Percentiles rank a stretch among this genome's conserved stretches.
Evolutionary conservation across 495 filamentous ascomycete species (phyloP).

Genomic region (Penicillium bialowiezense): DNA sequence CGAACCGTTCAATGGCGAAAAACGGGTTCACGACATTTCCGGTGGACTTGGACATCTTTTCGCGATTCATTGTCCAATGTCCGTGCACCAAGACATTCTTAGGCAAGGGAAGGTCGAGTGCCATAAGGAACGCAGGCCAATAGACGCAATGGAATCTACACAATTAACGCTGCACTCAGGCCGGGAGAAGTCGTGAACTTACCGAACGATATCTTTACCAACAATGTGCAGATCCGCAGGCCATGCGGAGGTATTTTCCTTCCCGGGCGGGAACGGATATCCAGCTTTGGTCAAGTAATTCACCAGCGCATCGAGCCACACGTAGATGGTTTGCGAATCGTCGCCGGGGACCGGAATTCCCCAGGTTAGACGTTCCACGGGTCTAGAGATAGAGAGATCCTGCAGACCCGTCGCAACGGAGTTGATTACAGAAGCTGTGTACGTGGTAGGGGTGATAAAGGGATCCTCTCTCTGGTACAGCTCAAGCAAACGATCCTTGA

Average conservation of each 20-base stretch:
- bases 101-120: conserved; percentile 78
- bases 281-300: conserved; percentile 89
- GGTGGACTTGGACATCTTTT: conserved; percentile 93
- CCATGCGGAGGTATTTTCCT: conserved; percentile 66
- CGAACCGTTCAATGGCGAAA: conserved; percentile 86
- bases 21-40: conserved; percentile 96
- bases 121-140: conserved; percentile 95
- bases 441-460: conserved; percentile 65
- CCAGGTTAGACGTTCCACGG: conserved; percentile 74
- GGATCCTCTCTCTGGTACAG: conserved; percentile 71
- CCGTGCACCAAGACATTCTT: conserved; percentile 81
- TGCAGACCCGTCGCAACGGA: conserved; percentile 67
- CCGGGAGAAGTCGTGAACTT: conserved; percentile 15
- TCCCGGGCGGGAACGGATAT: conserved; percentile 74
- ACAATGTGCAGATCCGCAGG: conserved; percentile 89
- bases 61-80: conserved; percentile 86
- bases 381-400: conserved; percentile 88
- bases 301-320: conserved; percentile 93
- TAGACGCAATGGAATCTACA: conserved; percentile 87
- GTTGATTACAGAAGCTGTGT: conserved; percentile 66
- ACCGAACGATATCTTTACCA: conserved; percentile 91
- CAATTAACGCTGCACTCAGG: conserved; percentile 13
- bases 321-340: conserved; percentile 86
- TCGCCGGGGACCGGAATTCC: conserved; percentile 89
- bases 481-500: conserved; percentile 69